Conservation (phyloP, 129 eudicot genomes). For the Deinandra increscens region DNA sequence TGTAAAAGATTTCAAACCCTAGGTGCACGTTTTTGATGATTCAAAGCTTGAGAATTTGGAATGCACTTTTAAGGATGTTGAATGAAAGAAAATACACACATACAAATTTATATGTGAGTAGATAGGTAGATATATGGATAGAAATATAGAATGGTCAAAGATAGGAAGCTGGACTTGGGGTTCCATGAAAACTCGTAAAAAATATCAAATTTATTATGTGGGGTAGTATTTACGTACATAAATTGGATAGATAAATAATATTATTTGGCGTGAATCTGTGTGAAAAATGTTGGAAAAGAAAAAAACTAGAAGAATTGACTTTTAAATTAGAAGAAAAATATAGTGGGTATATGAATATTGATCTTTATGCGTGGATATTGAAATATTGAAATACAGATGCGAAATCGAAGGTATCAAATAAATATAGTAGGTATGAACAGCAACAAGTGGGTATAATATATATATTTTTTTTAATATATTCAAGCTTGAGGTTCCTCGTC, state of each 20-base stretch:
- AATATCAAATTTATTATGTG: conserved; percentile 5
- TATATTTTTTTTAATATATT: too few species aligned
- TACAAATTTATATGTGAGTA: background rate
- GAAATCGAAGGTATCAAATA: too few species aligned
- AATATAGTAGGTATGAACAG: background rate
- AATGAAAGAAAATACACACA: conserved; percentile 7
- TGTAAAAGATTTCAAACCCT: conserved; percentile 35
- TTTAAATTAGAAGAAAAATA: background rate
- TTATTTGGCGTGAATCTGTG: background rate
- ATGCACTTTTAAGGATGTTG: conserved; percentile 13
- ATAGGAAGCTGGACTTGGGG: conserved; percentile 43
- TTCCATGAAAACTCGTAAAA: conserved; percentile 28
- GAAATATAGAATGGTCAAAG: conserved; percentile 56
- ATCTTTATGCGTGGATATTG: background rate
- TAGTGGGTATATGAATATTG: background rate
- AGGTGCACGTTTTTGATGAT: conserved; percentile 12
- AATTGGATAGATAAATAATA: background rate
- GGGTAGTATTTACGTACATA: background rate
- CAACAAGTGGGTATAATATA: conserved; percentile 2
- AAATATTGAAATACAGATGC: too few species aligned
- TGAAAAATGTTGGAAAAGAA: background rate
- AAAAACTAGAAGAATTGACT: background rate
- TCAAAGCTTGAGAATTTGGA: conserved; percentile 42
- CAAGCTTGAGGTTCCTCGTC: conserved; percentile 18
- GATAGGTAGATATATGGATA: too few species aligned